Evolutionary conservation across 805 yeast genomes (phyloP).

Genomic region (Spathaspora arborariae): DNA sequence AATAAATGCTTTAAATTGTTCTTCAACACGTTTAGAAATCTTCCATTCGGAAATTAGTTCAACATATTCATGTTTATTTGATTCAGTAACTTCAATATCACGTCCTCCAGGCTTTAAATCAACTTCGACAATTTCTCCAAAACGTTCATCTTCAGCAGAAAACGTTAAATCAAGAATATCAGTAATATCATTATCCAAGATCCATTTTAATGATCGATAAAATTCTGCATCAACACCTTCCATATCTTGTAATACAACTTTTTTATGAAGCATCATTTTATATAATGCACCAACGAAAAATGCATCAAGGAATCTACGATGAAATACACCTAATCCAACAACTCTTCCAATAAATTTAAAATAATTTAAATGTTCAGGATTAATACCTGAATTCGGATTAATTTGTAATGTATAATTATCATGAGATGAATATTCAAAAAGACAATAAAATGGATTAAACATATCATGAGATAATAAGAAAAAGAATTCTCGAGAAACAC

Average conservation of each 20-base stretch:
- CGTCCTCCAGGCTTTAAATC: conserved; percentile 89
- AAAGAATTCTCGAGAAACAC: conserved; percentile 97
- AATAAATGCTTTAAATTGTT: conserved; percentile 93
- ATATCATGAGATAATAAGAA: conserved; percentile 94
- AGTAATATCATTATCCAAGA: conserved; percentile 89
- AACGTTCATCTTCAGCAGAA: conserved; percentile 86
- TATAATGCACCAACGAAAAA: conserved; percentile 97
- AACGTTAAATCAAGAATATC: conserved; percentile 80
- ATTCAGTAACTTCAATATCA: conserved; percentile 88
- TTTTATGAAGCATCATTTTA: conserved; percentile 94
- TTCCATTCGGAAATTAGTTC: conserved; percentile 96
- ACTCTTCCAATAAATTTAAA: conserved; percentile 98
- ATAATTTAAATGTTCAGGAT: conserved; percentile 96
- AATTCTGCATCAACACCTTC: conserved; percentile 98
- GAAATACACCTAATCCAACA: conserved; percentile 97
- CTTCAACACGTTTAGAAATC: conserved; percentile 87
- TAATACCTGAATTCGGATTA: conserved; percentile 94
- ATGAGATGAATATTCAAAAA: conserved; percentile 95
- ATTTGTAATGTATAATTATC: conserved; percentile 97
- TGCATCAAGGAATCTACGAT: conserved; percentile 94
- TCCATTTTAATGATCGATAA: conserved; percentile 93
- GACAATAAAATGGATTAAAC: conserved; percentile 97
- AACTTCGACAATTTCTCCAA: conserved; percentile 86
- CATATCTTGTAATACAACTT: conserved; percentile 94
- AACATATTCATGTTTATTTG: conserved; percentile 91